These are phyloP conservation scores for Ophiostoma sp. DNA, from an alignment of 2,329 filamentous ascomycete species.

Conservation along the genomic window DNA sequence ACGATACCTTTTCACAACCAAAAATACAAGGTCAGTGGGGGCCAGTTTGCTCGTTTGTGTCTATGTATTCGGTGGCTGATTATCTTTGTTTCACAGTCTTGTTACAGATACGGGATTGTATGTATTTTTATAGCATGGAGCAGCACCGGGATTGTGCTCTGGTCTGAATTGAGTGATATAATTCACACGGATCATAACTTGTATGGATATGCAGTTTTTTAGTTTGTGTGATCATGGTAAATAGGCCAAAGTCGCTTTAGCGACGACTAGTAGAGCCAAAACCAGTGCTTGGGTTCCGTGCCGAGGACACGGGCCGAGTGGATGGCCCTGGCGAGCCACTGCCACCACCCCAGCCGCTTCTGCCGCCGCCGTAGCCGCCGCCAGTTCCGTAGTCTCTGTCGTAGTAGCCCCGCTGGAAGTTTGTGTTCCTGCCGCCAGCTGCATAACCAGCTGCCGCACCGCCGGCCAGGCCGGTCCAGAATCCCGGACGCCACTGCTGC, in stretches of 20 bases:
- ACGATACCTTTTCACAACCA: constrained; percentile 13
- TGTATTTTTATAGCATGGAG: not conserved
- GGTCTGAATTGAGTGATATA: not conserved
- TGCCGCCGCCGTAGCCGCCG: constrained; percentile 15
- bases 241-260: not conserved
- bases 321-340: constrained; percentile 35
- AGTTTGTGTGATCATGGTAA: no score
- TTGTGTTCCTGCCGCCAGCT: constrained; percentile 48
- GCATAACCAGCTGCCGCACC: constrained; percentile 65
- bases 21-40: not conserved
- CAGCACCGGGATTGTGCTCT: not conserved
- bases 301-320: constrained; percentile 36
- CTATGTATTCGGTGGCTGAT: not conserved
- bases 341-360: constrained; percentile 27
- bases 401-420: constrained; percentile 23
- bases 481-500: constrained; percentile 60
- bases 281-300: constrained; percentile 62
- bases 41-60: not conserved
- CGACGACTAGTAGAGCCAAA: constrained; percentile 45
- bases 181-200: no score
- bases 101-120: not conserved
- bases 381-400: constrained; percentile 30
- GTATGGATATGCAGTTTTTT: no score
- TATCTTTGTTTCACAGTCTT: not conserved
- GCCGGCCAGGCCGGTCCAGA: constrained; percentile 64